These are phyloP conservation scores for Keithomyces neogunnii DNA, from an alignment of 2,329 filamentous ascomycete species.

Conservation along the genomic window DNA sequence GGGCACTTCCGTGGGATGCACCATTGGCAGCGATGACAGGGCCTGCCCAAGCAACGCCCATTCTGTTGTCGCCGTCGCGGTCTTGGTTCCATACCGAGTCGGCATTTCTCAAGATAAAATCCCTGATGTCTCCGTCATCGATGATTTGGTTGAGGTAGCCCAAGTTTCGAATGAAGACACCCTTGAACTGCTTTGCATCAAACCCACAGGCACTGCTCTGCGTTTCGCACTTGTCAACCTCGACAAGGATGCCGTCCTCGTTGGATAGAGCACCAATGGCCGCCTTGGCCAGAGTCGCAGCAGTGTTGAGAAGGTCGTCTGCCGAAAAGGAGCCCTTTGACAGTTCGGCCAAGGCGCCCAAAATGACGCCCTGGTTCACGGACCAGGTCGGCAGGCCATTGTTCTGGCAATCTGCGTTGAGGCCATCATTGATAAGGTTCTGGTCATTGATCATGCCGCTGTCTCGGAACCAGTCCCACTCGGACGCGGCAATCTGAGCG, in stretches of 20 bases:
- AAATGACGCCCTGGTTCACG: constrained; percentile 51
- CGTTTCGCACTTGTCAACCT: constrained; percentile 26
- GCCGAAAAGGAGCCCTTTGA: constrained; percentile 31
- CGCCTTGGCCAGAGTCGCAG: constrained; percentile 42
- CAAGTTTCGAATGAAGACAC: constrained; percentile 59
- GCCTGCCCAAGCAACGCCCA: constrained; percentile 60
- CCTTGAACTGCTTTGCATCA: constrained; percentile 61
- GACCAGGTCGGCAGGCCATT: constrained; percentile 43
- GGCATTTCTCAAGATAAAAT: constrained; percentile 53
- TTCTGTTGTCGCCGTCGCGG: constrained; percentile 37
- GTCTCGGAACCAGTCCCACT: constrained; percentile 44
- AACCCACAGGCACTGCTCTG: constrained; percentile 27
- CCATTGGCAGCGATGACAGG: constrained; percentile 44
- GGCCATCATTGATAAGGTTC: constrained; percentile 45
- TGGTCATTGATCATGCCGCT: constrained; percentile 44
- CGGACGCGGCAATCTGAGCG: constrained; percentile 36
- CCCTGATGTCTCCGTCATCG: constrained; percentile 38
- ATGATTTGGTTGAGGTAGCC: constrained; percentile 44
- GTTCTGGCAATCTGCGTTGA: constrained; percentile 39
- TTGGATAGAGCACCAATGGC: constrained; percentile 38
- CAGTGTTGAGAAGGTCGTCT: constrained; percentile 29
- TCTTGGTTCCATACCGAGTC: constrained; percentile 56
- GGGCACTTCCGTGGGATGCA: constrained; percentile 53
- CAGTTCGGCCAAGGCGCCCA: constrained; percentile 46
- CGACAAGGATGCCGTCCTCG: constrained; percentile 35